Evolutionary conservation across 1,284 basidiomycete species (phyloP), one percentile per base, ranked within the genome.

Genomic region (Blastosporella zonata): DNA sequence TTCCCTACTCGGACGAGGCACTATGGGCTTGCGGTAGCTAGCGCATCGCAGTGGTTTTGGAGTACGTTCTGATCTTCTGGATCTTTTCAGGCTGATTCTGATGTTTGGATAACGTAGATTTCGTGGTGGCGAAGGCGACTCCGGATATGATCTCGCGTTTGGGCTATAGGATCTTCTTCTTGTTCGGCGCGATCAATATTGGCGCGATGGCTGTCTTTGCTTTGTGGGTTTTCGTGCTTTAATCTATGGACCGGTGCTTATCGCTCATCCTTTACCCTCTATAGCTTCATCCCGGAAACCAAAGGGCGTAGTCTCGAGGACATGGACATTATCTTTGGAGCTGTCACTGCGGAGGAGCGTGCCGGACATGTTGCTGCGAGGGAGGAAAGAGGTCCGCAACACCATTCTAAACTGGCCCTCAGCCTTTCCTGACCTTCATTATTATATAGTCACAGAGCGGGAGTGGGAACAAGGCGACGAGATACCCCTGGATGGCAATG

Each of bases 1-100:
- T 92, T 92, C 77, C 86, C 84, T 22, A 92, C 87, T 25, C 71
- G 87, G 36, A 90, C 89, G 7, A 73, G 90, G 48, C 84, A 89
- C 59, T 88, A 84, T 59, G 90, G 90, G 39, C 69, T 91, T 35
- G 79, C 84, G 1, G 67, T 79, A 3, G 89, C 83, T 0, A 81
- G 82, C 43, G 79, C 79, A 9, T 78, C 84, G 1, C 89, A 90
- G 54, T 92, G 88, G 87, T 67, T 90, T 3, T 90, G 79, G 77
- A 91, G 83, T 84, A 39, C 6, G 57, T 37, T 8, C 42, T 29
- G 5, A 8, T 34, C n/a, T 10, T n/a, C 15, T 15, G 17, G 23
- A n/a, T 8, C 34, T 18, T 15, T 13, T 10, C 2, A 33, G 21
- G 21, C 17, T 29, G n/a, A n/a, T 5, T 6, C 23, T 35, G 15